phyloP scores from a whole-genome alignment of 257 asterid genomes.

The Scutellaria minor region DNA sequence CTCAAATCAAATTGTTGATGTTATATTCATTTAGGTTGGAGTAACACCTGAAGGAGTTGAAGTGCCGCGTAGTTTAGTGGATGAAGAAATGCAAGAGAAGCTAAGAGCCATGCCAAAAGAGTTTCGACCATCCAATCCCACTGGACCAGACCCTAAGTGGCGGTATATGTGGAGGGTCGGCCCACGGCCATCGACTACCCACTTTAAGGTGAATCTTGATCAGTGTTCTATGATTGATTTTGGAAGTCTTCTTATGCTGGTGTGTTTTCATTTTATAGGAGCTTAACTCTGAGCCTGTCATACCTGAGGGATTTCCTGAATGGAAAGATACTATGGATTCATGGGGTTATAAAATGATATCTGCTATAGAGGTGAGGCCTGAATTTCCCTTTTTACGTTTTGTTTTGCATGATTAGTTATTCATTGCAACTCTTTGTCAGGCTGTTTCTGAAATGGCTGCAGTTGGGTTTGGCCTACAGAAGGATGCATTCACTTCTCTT shows the following conservation, averaged over 20 bases:
- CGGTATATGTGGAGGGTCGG: conserved; percentile 99
- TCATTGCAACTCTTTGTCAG: conserved; percentile 47
- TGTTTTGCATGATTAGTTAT: conserved; percentile 23
- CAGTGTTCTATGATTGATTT: conserved; percentile 23
- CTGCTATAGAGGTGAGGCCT: conserved; percentile 75
- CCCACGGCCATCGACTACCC: conserved; percentile 73
- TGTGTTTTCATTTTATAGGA: conserved; percentile 53
- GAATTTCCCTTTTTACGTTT: conserved; percentile 6
- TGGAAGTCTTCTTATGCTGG: conserved; percentile 36
- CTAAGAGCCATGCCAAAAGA: conserved; percentile 69
- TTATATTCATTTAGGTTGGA: conserved; percentile 71
- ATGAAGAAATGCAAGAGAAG: conserved; percentile 85
- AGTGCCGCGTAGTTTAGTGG: conserved; percentile 95
- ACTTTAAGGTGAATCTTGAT: conserved; percentile 65
- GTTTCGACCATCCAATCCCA: conserved; percentile 65
- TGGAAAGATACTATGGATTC: conserved; percentile 94
- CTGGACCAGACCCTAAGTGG: conserved; percentile 98
- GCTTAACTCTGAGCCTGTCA: conserved; percentile 93
- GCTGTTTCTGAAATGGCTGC: conserved; percentile 99
- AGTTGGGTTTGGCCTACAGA: conserved; percentile 88
- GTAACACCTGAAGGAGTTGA: conserved; percentile 99
- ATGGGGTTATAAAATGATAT: conserved; percentile 95
- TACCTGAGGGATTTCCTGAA: conserved; percentile 90
- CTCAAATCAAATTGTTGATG: conserved; percentile 1
- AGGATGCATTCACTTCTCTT: conserved; percentile 91